Conservation (phyloP, 1,139 yeast genomes). For the Debaryomyces psychrophilus region DNA sequence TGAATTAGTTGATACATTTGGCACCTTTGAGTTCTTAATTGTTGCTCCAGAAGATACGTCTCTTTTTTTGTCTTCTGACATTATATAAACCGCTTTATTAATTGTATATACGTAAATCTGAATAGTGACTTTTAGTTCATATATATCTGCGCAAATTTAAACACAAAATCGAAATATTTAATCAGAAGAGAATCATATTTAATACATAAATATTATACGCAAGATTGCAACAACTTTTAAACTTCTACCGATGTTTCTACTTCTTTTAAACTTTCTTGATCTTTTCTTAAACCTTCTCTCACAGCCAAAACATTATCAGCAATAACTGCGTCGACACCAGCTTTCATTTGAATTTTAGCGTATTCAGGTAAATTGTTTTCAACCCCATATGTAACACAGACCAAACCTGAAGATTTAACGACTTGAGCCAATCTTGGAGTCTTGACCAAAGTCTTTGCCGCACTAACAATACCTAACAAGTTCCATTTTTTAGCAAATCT, state of each 20-base stretch:
- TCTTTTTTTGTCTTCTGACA: background rate
- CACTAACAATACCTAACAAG: conserved; percentile 87
- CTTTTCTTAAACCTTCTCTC: conserved; percentile 71
- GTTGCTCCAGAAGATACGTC: background rate
- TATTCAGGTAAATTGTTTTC: conserved; percentile 84
- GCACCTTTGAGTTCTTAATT: background rate
- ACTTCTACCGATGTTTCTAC: conserved; percentile 4
- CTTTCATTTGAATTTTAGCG: conserved; percentile 84
- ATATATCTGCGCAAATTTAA: background rate
- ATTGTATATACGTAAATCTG: background rate
- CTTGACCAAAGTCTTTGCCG: conserved; percentile 78
- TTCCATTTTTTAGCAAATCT: conserved; percentile 93
- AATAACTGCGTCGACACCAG: conserved; percentile 97
- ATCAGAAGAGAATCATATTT: background rate
- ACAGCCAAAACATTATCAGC: conserved; percentile 95
- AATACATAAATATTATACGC: background rate
- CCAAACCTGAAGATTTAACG: conserved; percentile 87
- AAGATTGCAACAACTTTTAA: background rate
- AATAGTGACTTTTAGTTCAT: background rate
- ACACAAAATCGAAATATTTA: conserved; percentile 3
- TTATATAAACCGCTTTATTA: background rate
- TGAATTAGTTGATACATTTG: conserved; percentile 6
- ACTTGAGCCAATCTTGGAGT: conserved; percentile 90
- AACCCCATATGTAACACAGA: conserved; percentile 90
- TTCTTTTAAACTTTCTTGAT: conserved; percentile 23